Evolutionary conservation across 2,329 filamentous ascomycete genomes (phyloP).

Genomic region (Aspergillus costaricaensis): DNA sequence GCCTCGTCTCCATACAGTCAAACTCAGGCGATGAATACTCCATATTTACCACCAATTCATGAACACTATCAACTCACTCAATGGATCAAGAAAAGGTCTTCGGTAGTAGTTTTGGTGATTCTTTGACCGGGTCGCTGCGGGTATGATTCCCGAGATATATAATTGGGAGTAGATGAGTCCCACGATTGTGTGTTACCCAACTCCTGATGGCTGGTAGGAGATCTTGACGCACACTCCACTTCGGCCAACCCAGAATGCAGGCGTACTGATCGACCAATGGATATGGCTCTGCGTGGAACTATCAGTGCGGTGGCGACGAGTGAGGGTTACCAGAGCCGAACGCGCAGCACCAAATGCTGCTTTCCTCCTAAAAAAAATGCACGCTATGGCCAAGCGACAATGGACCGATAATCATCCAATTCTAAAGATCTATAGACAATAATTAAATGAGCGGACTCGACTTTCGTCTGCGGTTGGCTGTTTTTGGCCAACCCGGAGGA

Average conservation of each 20-base stretch:
- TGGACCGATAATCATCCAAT: background rate
- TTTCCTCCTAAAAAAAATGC: background rate
- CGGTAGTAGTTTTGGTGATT: background rate
- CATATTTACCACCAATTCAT: background rate
- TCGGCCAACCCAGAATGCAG: conserved; percentile 1
- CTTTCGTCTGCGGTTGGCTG: background rate
- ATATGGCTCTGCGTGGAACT: background rate
- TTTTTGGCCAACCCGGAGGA: background rate
- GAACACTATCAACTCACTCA: background rate
- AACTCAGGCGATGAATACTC: too few species aligned
- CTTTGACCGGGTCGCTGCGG: background rate
- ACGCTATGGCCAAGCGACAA: background rate
- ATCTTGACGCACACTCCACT: background rate
- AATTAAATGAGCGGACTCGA: background rate
- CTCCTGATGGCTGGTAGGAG: background rate
- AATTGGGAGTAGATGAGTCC: background rate
- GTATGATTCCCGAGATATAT: background rate
- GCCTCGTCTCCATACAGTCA: background rate
- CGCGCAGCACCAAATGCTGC: background rate
- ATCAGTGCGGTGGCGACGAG: background rate
- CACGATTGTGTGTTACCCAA: background rate
- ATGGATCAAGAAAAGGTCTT: background rate
- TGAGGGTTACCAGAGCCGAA: background rate
- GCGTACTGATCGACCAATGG: conserved; percentile 4
- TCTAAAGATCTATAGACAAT: background rate